A percentile compares a stretch with the other conserved stretches of the same genome.
Evolutionary conservation across 164 flowering plant species (phyloP).

Genomic region (Saururus chinensis): DNA sequence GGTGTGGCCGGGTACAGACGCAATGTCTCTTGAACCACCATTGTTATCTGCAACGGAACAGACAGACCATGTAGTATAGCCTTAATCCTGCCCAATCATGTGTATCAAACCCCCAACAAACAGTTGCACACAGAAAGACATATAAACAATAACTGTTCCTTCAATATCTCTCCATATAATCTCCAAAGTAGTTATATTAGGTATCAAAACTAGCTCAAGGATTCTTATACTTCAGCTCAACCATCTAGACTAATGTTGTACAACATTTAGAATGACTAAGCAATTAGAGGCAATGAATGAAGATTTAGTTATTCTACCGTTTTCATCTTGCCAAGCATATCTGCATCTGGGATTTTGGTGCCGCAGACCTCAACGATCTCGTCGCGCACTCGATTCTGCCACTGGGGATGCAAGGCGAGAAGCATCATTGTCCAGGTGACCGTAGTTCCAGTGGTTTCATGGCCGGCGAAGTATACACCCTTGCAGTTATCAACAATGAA

Average conservation of each 20-base stretch:
- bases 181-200: no score
- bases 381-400: slow-evolving; percentile 15
- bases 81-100: no score
- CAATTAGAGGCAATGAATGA: no score
- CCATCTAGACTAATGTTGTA: no score
- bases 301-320: slow-evolving; percentile 8
- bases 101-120: no score
- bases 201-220: no score
- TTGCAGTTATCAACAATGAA: slow-evolving; percentile 62
- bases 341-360: slow-evolving; percentile 5
- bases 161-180: no score
- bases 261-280: no score
- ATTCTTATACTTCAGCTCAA: no score
- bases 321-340: slow-evolving; percentile 19
- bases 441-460: slow-evolving; percentile 22
- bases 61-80: background rate
- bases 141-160: no score
- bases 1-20: slow-evolving; percentile 1
- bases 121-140: no score
- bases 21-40: slow-evolving; percentile 1
- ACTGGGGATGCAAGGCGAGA: slow-evolving; percentile 15
- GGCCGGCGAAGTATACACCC: slow-evolving; percentile 48
- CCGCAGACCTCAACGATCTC: slow-evolving; percentile 16
- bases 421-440: slow-evolving; percentile 22
- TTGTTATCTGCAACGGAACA: background rate